phyloP scores from a whole-genome alignment of 352 stramenopile genomes.

The Phytophthora pinifolia region DNA sequence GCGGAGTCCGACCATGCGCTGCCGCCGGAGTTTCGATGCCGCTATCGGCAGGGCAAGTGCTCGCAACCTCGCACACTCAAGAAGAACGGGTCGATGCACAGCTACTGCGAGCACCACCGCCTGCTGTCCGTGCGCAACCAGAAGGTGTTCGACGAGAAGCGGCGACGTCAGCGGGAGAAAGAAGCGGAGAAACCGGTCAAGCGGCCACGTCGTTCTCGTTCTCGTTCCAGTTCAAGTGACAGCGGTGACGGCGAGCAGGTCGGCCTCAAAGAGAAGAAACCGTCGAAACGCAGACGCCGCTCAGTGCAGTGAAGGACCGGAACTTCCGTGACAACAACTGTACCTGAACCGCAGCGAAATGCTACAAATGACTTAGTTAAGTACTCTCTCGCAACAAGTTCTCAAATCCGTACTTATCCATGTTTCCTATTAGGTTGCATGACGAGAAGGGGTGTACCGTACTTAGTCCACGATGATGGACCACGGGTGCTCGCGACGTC shows the following conservation, averaged over 20 bases:
- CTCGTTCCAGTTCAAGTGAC: not conserved
- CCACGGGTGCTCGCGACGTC: conserved; percentile 54
- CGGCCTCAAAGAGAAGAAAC: not conserved
- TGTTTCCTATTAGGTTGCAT: conserved; percentile 6
- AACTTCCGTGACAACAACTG: not conserved
- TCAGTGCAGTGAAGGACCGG: not conserved
- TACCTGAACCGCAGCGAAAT: not conserved
- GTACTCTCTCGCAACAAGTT: no score
- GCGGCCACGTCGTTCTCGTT: not conserved
- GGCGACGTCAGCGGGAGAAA: conserved; percentile 18
- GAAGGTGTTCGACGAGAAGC: conserved; percentile 51
- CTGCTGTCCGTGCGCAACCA: conserved; percentile 62
- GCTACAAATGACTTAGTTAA: no score
- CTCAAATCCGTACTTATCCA: no score
- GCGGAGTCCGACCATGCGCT: not conserved
- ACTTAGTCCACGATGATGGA: conserved; percentile 49
- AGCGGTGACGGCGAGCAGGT: not conserved
- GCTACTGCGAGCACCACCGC: conserved; percentile 67
- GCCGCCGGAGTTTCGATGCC: conserved; percentile 31
- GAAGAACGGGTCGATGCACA: conserved; percentile 63
- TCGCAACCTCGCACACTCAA: conserved; percentile 56
- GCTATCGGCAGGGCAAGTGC: conserved; percentile 58
- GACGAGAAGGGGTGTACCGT: not conserved
- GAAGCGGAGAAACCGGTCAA: not conserved
- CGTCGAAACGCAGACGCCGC: conserved; percentile 5